phyloP scores from a whole-genome alignment of 2,329 filamentous ascomycete genomes.

The Coniochaeta ligniaria region DNA sequence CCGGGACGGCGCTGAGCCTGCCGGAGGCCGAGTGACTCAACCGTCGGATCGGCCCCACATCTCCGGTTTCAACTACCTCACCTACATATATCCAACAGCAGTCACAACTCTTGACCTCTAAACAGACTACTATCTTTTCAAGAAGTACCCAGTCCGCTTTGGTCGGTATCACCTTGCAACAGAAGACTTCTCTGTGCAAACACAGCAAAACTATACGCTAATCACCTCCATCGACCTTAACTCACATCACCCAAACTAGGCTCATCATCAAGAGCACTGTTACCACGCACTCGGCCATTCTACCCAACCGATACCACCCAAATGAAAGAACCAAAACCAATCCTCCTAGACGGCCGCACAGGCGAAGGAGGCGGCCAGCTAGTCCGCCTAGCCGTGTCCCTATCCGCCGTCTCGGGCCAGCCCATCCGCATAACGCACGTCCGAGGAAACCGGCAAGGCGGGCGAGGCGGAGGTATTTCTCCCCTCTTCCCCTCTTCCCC shows the following conservation, averaged over 20 bases:
- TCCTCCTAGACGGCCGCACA: slow-evolving; percentile 47
- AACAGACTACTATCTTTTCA: too few relatives aligned
- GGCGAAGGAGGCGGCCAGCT: slow-evolving; percentile 59
- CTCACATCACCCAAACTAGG: neutral
- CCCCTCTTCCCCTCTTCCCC: neutral
- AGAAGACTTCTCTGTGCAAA: neutral
- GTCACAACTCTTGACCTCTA: neutral
- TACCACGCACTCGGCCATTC: too few relatives aligned
- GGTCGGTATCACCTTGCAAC: neutral
- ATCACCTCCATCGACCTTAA: neutral
- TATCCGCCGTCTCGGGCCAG: slow-evolving; percentile 48
- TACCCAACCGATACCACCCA: neutral
- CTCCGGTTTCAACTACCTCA: neutral
- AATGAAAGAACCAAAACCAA: slow-evolving; percentile 19
- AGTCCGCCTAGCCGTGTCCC: slow-evolving; percentile 45
- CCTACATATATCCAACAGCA: neutral
- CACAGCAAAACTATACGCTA: neutral
- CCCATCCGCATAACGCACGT: slow-evolving; percentile 47
- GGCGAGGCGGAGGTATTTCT: slow-evolving; percentile 21
- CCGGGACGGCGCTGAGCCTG: neutral
- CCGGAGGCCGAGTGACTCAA: slow-evolving; percentile 3
- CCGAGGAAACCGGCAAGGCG: slow-evolving; percentile 41
- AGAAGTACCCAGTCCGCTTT: too few relatives aligned
- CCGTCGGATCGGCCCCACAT: neutral
- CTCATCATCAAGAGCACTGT: too few relatives aligned